phyloP scores from a whole-genome alignment of 345 rosid genomes.

The Psidium guajava region DNA sequence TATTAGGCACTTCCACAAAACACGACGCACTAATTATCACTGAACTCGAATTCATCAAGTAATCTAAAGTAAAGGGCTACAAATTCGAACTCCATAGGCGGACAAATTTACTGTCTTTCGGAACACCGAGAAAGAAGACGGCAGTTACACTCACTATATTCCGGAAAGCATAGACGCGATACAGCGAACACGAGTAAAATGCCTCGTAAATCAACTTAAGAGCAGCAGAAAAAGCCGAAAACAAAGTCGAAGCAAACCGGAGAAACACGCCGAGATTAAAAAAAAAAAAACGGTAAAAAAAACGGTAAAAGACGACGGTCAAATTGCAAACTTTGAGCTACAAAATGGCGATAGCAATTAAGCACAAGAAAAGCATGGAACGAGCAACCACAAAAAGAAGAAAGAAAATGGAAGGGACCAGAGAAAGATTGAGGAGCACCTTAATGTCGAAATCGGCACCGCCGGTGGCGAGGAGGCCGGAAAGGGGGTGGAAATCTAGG shows the following conservation, averaged over 20 bases:
- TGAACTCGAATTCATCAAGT: background rate
- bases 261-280: too few relatives aligned
- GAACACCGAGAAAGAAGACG: background rate
- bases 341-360: background rate
- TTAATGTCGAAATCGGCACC: constrained; percentile 96
- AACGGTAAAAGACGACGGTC: background rate
- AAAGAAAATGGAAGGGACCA: background rate
- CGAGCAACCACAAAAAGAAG: background rate
- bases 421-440: constrained; percentile 13
- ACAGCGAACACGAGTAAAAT: background rate
- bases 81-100: background rate
- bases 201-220: background rate
- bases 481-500: constrained; percentile 77
- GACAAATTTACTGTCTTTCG: background rate
- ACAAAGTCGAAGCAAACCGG: too few relatives aligned
- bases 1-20: background rate
- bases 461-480: constrained; percentile 90
- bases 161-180: background rate
- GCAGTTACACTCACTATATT: background rate
- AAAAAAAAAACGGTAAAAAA: too few relatives aligned
- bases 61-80: background rate
- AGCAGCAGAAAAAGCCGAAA: background rate
- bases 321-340: background rate
- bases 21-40: background rate
- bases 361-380: background rate